Evolutionary conservation across 192 early-diverging fungal species (phyloP).

Genomic region (Umbelopsis isabellina): DNA sequence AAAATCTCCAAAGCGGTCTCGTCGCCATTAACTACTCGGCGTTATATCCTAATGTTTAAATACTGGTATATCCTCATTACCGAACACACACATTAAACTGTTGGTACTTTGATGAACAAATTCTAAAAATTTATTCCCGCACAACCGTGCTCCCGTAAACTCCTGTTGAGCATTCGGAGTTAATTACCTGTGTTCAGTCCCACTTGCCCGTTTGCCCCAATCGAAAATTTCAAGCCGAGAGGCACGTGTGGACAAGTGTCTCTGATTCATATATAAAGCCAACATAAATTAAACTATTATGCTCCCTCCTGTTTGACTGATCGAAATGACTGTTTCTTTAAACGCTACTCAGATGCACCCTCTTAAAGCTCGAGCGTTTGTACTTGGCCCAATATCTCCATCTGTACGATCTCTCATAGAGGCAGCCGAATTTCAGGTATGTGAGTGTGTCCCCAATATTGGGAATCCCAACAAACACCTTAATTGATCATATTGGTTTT

Average conservation of each 20-base stretch:
- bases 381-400: no score
- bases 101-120: not conserved
- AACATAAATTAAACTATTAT: not conserved
- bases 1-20: not conserved
- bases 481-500: not conserved
- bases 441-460: not conserved
- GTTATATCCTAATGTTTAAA: not conserved
- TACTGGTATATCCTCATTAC: not conserved
- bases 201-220: not conserved
- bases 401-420: no score
- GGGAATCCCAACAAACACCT: not conserved
- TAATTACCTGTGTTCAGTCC: not conserved
- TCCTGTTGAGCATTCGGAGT: constrained; percentile 3
- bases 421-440: no score
- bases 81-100: no score
- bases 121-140: not conserved
- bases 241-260: constrained; percentile 3
- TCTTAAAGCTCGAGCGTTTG: no score
- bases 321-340: not conserved
- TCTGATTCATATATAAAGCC: not conserved
- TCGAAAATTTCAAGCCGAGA: constrained; percentile 6
- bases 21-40: not conserved
- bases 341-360: no score
- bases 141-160: constrained; percentile 2
- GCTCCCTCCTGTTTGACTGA: not conserved